These are phyloP conservation scores for Cutaneotrichosporon cutaneum DNA, from an alignment of 1,284 basidiomycete species.

Conservation along the genomic window DNA sequence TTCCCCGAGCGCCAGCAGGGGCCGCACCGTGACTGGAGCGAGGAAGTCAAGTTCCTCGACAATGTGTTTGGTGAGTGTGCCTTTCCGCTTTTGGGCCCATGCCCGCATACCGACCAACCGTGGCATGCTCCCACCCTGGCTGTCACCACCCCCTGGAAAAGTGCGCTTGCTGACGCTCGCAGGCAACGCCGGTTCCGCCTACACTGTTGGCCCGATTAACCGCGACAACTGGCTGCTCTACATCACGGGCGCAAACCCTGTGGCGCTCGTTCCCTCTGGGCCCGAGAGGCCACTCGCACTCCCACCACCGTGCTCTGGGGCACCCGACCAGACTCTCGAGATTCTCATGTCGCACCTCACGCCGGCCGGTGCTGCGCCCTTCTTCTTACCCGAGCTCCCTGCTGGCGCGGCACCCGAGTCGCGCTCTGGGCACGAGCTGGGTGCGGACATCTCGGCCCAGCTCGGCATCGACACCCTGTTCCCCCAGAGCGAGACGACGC, in stretches of 20 bases:
- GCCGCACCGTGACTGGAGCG: slow-evolving; percentile 91
- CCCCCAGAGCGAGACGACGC: slow-evolving; percentile 69
- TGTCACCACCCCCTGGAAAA: not conserved
- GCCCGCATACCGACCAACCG: not conserved
- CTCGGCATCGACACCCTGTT: slow-evolving; percentile 86
- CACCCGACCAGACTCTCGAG: slow-evolving; percentile 86
- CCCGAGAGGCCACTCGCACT: slow-evolving; percentile 8
- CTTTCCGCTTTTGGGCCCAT: not conserved
- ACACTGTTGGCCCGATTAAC: slow-evolving; percentile 97
- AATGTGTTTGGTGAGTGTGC: slow-evolving; percentile 59
- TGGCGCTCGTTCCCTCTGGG: slow-evolving; percentile 2
- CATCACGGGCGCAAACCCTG: slow-evolving; percentile 65
- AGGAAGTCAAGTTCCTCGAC: slow-evolving; percentile 90
- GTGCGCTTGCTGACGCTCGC: slow-evolving; percentile 4
- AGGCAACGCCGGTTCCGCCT: slow-evolving; percentile 74
- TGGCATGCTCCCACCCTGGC: not conserved
- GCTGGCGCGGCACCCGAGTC: not conserved
- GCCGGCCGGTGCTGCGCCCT: slow-evolving; percentile 68
- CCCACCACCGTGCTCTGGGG: slow-evolving; percentile 15
- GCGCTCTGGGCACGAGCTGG: slow-evolving; percentile 61
- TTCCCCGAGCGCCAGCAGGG: slow-evolving; percentile 95
- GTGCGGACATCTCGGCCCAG: slow-evolving; percentile 64
- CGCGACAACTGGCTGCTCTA: slow-evolving; percentile 99
- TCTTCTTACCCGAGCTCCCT: slow-evolving; percentile 63
- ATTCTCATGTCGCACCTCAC: slow-evolving; percentile 97